Conservation (phyloP, 192 early-diverging fungal species). For the Backusella mclennaniae region DNA sequence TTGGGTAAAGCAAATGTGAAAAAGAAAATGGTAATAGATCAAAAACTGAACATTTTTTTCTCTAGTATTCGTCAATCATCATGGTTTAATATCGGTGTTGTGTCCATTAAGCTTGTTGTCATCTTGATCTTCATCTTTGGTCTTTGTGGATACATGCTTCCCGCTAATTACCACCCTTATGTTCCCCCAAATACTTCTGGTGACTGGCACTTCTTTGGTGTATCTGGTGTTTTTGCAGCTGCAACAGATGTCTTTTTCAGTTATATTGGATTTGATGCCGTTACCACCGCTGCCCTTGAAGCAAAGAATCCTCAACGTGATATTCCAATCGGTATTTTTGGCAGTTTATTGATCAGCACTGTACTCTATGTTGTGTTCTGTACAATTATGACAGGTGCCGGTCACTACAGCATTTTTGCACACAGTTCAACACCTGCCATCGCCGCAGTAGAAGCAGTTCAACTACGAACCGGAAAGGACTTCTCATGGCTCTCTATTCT, state of each 20-base stretch:
- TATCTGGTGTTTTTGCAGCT: slow-evolving; percentile 66
- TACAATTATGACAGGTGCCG: slow-evolving; percentile 73
- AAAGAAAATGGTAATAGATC: background rate
- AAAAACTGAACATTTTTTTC: background rate
- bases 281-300: slow-evolving; percentile 86
- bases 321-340: slow-evolving; percentile 86
- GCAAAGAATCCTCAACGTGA: slow-evolving; percentile 75
- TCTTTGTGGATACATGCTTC: slow-evolving; percentile 65
- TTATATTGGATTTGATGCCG: slow-evolving; percentile 89
- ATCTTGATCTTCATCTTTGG: slow-evolving; percentile 81
- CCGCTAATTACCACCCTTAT: slow-evolving; percentile 75
- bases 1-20: slow-evolving; percentile 44
- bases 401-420: slow-evolving; percentile 44
- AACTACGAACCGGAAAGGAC: slow-evolving; percentile 34
- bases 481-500: slow-evolving; percentile 73
- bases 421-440: slow-evolving; percentile 57
- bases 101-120: slow-evolving; percentile 70
- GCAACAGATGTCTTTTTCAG: slow-evolving; percentile 75
- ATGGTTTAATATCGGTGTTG: slow-evolving; percentile 69
- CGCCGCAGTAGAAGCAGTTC: slow-evolving; percentile 32
- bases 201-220: slow-evolving; percentile 62
- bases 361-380: slow-evolving; percentile 71
- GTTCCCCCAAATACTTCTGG: slow-evolving; percentile 53
- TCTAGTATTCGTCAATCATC: slow-evolving; percentile 63
- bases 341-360: slow-evolving; percentile 74